Conservation (phyloP, 257 asterid species). For the Plantago elongata region DNA sequence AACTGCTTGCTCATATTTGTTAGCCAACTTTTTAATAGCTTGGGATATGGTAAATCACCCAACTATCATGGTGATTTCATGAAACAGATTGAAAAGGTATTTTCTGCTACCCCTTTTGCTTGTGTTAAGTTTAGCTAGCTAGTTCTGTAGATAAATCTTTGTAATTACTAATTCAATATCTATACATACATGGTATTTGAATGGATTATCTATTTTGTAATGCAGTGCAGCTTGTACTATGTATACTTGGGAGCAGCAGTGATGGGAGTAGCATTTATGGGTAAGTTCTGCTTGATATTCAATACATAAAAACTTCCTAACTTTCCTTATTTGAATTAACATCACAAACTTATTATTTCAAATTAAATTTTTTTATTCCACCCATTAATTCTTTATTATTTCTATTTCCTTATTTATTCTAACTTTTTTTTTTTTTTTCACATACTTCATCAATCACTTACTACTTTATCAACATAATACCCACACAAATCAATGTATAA, state of each 20-base stretch:
- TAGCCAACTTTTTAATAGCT: slow-evolving; percentile 63
- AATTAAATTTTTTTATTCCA: no score
- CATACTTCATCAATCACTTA: no score
- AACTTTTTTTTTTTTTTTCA: no score
- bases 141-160: background rate
- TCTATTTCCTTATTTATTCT: no score
- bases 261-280: slow-evolving; percentile 80
- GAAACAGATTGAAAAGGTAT: slow-evolving; percentile 68
- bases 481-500: no score
- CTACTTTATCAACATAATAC: no score
- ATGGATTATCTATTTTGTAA: slow-evolving; percentile 14
- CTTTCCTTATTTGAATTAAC: no score
- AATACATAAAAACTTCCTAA: no score
- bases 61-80: slow-evolving; percentile 48
- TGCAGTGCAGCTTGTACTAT: slow-evolving; percentile 79
- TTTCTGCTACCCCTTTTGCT: background rate
- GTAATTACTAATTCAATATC: background rate
- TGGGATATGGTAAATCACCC: slow-evolving; percentile 58
- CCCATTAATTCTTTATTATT: no score
- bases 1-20: slow-evolving; percentile 66
- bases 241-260: slow-evolving; percentile 76
- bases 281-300: slow-evolving; percentile 29
- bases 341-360: no score
- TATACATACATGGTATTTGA: background rate
- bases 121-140: background rate